Conservation (phyloP, 148 eudicot genomes). For the Spergularia marina region DNA sequence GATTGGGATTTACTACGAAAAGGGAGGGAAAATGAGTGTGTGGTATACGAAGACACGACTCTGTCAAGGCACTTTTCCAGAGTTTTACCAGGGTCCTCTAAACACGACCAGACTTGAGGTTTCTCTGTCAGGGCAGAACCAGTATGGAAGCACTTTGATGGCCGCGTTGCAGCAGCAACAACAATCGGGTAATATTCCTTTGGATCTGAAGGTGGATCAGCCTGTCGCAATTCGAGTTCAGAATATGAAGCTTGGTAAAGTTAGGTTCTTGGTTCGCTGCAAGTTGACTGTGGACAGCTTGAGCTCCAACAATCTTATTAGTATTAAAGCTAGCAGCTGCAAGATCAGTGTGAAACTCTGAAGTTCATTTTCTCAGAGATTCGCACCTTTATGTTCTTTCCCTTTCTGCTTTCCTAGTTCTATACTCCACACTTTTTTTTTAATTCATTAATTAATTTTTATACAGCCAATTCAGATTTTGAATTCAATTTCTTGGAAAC, state of each 20-base stretch:
- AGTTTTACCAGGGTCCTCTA: conserved; percentile 72
- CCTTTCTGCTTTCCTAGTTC: too few species aligned
- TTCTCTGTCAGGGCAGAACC: conserved; percentile 61
- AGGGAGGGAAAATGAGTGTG: conserved; percentile 68
- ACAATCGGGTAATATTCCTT: conserved; percentile 68
- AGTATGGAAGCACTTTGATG: conserved; percentile 64
- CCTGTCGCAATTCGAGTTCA: conserved; percentile 66
- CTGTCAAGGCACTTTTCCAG: conserved; percentile 62
- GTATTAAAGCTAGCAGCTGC: conserved; percentile 72
- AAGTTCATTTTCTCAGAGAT: conserved; percentile 5
- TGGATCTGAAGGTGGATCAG: conserved; percentile 67
- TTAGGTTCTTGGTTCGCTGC: conserved; percentile 58
- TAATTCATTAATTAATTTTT: too few species aligned
- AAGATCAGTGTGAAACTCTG: conserved; percentile 56
- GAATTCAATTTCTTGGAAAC: too few species aligned
- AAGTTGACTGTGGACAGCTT: conserved; percentile 67
- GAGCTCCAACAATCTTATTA: conserved; percentile 46
- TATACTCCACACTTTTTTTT: too few species aligned
- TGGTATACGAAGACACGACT: conserved; percentile 69
- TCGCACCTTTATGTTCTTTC: neutral
- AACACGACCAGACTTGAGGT: conserved; percentile 49
- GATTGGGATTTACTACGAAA: conserved; percentile 75
- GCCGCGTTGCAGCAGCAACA: conserved; percentile 66
- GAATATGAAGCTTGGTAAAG: conserved; percentile 58
- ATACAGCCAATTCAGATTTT: too few species aligned